Evolutionary conservation across 768 basidiomycete species (phyloP), one percentile per base, ranked within the genome.

Genomic region (Neoboletus brunneissimus): DNA sequence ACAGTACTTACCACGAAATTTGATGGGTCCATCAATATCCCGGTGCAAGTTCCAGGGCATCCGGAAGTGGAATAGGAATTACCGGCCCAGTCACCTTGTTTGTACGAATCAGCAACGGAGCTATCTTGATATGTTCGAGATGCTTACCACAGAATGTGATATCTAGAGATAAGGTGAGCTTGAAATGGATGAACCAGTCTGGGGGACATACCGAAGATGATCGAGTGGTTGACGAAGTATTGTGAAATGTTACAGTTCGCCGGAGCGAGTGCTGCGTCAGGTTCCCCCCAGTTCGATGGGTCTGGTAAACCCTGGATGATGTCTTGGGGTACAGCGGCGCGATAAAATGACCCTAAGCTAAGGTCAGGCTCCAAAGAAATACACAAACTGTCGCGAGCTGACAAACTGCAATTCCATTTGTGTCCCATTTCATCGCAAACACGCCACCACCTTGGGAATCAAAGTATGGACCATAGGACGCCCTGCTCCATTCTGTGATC

Each of bases 391-490:
- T 25, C 12, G 42, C 25, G 16, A 37, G 1, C 89, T 68, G 58
- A 91, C 89, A 91, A 59, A 90, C 80, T 40, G 84, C 81, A 54
- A 92, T 90, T 2, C 85, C 84, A 57, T 77, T 78, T 56, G 84
- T 81, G 65, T 93, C 89, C 93, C 93, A 94, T 63, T 88, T 87
- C 89, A 92, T 91, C 1, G 85, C 91, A 67, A 91, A 94, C 3
- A 92, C 85, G 4, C 93, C 93, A 5, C 93, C 93, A 11, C 87
- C 83, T 65, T 83, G 84, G 1, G 79, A 78, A 58, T 94, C 92
- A 67, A 94, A 94, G 51, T 80, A 81, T 37, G 87, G 85, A 0
- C 93, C 93, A 70, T 90, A 94, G 0, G 92, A 94, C 2, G 88
- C 86, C 22, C 79, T 78, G 64, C 90, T 93, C 83, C 84, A 85